Conservation (phyloP, 108 stramenopile species). For the Fragilariopsis cylindrus region DNA sequence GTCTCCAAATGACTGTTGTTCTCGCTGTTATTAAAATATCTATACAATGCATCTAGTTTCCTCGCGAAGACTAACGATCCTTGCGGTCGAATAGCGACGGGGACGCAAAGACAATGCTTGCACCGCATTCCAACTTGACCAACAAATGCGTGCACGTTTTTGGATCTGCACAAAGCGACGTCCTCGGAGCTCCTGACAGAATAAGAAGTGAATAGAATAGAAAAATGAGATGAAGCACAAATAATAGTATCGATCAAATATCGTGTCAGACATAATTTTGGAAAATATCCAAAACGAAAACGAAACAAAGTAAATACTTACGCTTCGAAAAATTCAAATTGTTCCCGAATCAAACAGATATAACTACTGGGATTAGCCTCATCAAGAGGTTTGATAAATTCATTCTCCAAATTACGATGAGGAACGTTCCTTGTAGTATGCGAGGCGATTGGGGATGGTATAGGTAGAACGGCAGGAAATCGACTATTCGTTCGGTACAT, state of each 20-base stretch:
- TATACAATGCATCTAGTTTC: not conserved
- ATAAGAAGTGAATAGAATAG: too few species aligned
- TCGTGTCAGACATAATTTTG: too few species aligned
- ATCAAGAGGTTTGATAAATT: not conserved
- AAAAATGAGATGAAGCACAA: too few species aligned
- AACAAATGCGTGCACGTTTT: not conserved
- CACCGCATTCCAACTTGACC: conserved; percentile 9
- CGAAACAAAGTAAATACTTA: too few species aligned
- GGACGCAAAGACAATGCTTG: not conserved
- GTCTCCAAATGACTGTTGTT: not conserved
- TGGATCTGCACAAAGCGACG: conserved; percentile 7
- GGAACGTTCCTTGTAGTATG: too few species aligned
- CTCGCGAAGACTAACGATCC: conserved; percentile 9
- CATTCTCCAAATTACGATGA: too few species aligned
- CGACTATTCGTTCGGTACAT: not conserved
- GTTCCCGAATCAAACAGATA: not conserved
- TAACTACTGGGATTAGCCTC: not conserved
- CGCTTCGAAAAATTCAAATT: conserved; percentile 6
- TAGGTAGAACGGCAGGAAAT: too few species aligned
- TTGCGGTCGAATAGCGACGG: not conserved
- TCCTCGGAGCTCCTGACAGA: not conserved
- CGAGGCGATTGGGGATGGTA: too few species aligned
- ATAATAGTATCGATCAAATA: too few species aligned
- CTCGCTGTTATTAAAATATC: not conserved
- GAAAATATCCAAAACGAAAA: too few species aligned